Evolutionary conservation across 2,329 filamentous ascomycete species (phyloP).

Genomic region (Pseudohalonectria lignicola): DNA sequence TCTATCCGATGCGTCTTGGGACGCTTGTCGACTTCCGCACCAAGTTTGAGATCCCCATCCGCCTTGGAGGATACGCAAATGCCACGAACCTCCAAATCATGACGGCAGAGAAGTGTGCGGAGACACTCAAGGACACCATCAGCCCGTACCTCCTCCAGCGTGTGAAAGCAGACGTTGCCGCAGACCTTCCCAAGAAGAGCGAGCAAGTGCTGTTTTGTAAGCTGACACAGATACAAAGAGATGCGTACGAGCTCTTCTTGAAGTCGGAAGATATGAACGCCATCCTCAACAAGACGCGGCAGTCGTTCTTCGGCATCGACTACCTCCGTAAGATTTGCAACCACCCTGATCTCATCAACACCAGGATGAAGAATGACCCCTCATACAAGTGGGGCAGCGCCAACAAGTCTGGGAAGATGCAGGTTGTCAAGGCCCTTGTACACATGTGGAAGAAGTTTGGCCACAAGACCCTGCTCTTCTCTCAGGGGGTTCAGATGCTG

Average conservation of each 20-base stretch:
- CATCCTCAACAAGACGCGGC: conserved; percentile 63
- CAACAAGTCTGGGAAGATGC: conserved; percentile 85
- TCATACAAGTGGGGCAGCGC: conserved; percentile 70
- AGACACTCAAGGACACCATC: conserved; percentile 87
- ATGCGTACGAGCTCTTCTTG: conserved; percentile 73
- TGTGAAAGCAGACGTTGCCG: conserved; percentile 86
- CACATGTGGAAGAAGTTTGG: conserved; percentile 82
- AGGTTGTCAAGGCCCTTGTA: conserved; percentile 79
- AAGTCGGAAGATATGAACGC: conserved; percentile 75
- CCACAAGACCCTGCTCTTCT: conserved; percentile 88
- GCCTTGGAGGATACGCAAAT: conserved; percentile 87
- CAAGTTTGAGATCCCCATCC: conserved; percentile 90
- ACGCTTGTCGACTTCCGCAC: conserved; percentile 83
- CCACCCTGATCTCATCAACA: conserved; percentile 74
- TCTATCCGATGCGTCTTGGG: conserved; percentile 90
- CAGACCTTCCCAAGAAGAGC: conserved; percentile 88
- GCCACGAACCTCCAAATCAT: conserved; percentile 90
- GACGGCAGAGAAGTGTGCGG: conserved; percentile 87
- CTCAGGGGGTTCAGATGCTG: conserved; percentile 89
- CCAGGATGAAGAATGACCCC: conserved; percentile 26
- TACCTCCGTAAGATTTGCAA: conserved; percentile 95
- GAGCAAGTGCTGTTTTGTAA: conserved; percentile 96
- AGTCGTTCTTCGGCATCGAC: conserved; percentile 83
- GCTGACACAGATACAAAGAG: conserved; percentile 66
- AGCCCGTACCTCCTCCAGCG: conserved; percentile 87